A percentile compares a stretch with the other conserved stretches of the same genome.
phyloP scores from a whole-genome alignment of 352 stramenopile species.

The Phytophthora sojae region DNA sequence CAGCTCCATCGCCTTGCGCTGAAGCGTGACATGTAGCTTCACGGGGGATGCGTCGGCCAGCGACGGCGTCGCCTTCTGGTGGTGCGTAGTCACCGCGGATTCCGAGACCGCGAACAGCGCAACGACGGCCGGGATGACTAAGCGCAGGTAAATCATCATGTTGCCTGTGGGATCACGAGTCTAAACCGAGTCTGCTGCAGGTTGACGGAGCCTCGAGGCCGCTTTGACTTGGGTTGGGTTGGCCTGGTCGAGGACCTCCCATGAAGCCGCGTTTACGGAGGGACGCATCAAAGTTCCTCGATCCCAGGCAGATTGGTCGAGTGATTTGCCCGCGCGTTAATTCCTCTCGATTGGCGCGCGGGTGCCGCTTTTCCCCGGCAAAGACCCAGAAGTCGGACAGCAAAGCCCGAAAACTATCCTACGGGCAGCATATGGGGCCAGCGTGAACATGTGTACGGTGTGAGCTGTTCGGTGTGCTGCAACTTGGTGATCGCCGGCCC shows the following conservation, averaged over 20 bases:
- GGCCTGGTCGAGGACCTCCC: too few species aligned
- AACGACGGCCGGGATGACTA: background rate
- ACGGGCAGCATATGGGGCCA: background rate
- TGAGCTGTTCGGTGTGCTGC: background rate
- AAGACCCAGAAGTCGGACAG: background rate
- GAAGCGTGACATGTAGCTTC: constrained; percentile 44
- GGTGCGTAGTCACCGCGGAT: background rate
- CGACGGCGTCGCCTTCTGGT: constrained; percentile 3
- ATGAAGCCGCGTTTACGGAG: background rate
- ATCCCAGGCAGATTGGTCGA: constrained; percentile 5
- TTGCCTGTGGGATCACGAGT: background rate
- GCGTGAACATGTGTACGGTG: constrained; percentile 4
- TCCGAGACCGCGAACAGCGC: background rate
- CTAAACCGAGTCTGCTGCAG: background rate
- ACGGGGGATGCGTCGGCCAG: constrained; percentile 34
- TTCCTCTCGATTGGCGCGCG: background rate
- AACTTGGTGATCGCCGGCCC: background rate
- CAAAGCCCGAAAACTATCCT: constrained; percentile 3
- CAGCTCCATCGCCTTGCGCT: constrained; percentile 34
- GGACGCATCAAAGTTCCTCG: background rate
- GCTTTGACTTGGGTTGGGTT: background rate
- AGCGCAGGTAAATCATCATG: background rate
- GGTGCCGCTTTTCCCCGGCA: background rate
- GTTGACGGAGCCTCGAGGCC: background rate
- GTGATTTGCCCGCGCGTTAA: background rate